Evolutionary conservation across 441 rosid genomes (phyloP), one percentile per base, ranked within the genome.

Genomic region (Adansonia grandidieri): DNA sequence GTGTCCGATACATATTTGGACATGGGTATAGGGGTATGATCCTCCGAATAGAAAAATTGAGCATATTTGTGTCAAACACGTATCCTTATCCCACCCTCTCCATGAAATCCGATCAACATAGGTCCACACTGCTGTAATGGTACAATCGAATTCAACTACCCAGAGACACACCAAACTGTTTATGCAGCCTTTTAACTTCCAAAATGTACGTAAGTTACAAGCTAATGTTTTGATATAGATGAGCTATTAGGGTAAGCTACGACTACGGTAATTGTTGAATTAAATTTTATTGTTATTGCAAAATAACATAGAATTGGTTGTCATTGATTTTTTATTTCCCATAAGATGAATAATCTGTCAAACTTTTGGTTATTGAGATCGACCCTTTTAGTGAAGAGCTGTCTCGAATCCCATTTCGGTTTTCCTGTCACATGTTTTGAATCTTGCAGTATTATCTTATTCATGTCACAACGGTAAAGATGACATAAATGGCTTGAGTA

Each of bases 151-250:
- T 65, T 65, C 20, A 66, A 17, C 15, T 9, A 66, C 47, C n/a
- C 4, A 2, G 11, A 65, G 48, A 42, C 50, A 65, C 17, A 24
- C 1, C 28, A 42, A 42, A 42, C 11, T 44, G 67, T 66, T 42
- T 42, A 9, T 66, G 71, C 50, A 42, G 71, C 32, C 57, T 28
- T 47, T 19, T 68, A 68, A 47, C 15, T 20, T 17, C 37, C 48
- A n/a, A 66, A 42, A 66, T 66, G 71, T 17, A 17, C 15, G 9
- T 37, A 64, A 40, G 70, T 65, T 40, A 65, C 50, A n/a, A n/a
- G 71, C 71, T 66, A 42, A 40, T 68, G 32, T 68, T 28, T 44
- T 44, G 56, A 20, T 47, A 61, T 61, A 24, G 8, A 61, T 24
- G 42, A 24, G 6, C 42, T 24, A 8, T 53, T 15, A 5, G 19